These are phyloP conservation scores for Amanita fuliginea DNA, from an alignment of 768 basidiomycete species.

Conservation along the genomic window DNA sequence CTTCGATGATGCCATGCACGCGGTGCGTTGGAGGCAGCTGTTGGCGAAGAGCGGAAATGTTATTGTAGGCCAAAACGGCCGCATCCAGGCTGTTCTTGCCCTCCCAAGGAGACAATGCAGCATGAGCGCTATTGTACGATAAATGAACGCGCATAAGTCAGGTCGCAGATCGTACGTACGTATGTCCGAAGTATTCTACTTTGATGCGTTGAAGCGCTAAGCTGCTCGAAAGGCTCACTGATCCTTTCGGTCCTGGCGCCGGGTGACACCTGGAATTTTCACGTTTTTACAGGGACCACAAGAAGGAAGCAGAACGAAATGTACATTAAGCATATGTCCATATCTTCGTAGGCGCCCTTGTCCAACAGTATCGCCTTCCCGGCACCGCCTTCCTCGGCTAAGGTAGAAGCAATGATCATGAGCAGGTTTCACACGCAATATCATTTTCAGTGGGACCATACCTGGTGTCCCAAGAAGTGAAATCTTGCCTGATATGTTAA, in stretches of 20 bases:
- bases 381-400: constrained; percentile 71
- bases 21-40: constrained; percentile 70
- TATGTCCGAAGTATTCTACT: constrained; percentile 65
- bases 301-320: constrained; percentile 7
- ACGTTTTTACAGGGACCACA: background rate
- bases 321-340: constrained; percentile 72
- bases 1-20: constrained; percentile 71
- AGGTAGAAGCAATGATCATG: background rate
- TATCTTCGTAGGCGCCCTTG: constrained; percentile 60
- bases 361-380: constrained; percentile 67
- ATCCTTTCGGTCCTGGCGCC: constrained; percentile 62
- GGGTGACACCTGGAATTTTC: constrained; percentile 60
- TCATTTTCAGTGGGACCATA: constrained; percentile 13
- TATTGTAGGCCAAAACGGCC: constrained; percentile 76
- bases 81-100: constrained; percentile 79
- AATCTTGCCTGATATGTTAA: constrained; percentile 57
- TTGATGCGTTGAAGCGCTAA: constrained; percentile 50
- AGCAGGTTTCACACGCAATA: background rate
- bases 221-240: constrained; percentile 51
- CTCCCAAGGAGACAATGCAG: constrained; percentile 75
- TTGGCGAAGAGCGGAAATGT: constrained; percentile 71
- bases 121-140: constrained; percentile 49
- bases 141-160: background rate
- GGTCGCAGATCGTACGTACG: constrained; percentile 31
- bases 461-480: constrained; percentile 73